These are phyloP conservation scores for Boechera divaricarpa DNA, from an alignment of 345 rosid species.

Conservation along the genomic window DNA sequence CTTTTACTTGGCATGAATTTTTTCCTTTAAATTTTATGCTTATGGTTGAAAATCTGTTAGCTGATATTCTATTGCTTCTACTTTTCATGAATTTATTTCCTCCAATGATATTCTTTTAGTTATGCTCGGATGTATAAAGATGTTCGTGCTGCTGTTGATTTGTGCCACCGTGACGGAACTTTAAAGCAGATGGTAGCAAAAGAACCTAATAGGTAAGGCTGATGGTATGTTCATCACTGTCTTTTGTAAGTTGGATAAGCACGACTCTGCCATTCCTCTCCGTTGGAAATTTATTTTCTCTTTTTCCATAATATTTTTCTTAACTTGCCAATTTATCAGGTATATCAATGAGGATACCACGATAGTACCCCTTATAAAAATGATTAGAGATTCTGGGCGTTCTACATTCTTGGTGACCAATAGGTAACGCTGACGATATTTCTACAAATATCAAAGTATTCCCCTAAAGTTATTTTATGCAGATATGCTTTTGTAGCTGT, in stretches of 20 bases:
- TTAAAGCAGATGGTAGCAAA: constrained; percentile 95
- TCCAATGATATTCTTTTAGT: constrained; percentile 49
- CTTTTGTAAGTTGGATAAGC: neutral
- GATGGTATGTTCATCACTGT: neutral
- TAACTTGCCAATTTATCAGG: constrained; percentile 46
- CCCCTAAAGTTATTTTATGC: constrained; percentile 1
- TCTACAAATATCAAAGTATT: neutral
- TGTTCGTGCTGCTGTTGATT: constrained; percentile 95
- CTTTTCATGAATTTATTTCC: neutral
- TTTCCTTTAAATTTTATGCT: neutral
- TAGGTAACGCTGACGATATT: constrained; percentile 53
- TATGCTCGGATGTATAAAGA: constrained; percentile 86
- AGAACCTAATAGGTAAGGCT: constrained; percentile 67
- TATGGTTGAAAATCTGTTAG: neutral
- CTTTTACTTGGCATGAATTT: neutral
- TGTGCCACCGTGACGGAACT: constrained; percentile 99
- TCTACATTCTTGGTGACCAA: constrained; percentile 97
- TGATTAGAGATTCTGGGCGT: constrained; percentile 94
- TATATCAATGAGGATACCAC: constrained; percentile 81
- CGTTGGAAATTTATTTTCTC: constrained; percentile 5
- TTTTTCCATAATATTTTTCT: neutral
- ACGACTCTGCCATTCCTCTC: neutral
- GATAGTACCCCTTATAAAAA: constrained; percentile 83
- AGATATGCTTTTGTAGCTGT: constrained; percentile 12
- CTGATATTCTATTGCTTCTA: neutral